These are phyloP conservation scores for Fragaria vesca DNA, from an alignment of 306 rosid genomes.

Conservation along the genomic window DNA sequence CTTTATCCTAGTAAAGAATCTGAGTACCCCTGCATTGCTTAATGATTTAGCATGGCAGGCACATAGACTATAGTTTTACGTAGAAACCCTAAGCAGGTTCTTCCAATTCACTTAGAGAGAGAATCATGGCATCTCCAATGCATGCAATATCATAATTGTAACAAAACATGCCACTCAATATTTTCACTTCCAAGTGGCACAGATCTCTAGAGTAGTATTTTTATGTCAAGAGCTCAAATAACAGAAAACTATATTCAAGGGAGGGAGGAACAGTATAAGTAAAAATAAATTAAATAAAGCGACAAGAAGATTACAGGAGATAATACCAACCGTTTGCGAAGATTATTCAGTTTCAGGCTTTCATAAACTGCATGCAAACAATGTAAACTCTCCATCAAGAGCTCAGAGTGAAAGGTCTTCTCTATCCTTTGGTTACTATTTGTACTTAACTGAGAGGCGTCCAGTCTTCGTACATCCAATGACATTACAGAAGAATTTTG, in stretches of 20 bases:
- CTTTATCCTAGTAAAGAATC: neutral
- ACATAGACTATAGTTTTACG: conserved; percentile 2
- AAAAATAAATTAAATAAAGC: neutral
- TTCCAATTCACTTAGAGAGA: conserved; percentile 6
- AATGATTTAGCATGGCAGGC: conserved; percentile 2
- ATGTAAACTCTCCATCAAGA: conserved; percentile 64
- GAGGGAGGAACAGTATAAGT: neutral
- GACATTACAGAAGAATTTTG: conserved; percentile 42
- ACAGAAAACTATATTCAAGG: neutral
- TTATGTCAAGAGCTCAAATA: neutral
- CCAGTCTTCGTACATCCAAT: conserved; percentile 36
- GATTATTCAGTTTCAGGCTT: conserved; percentile 81
- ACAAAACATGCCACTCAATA: neutral
- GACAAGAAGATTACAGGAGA: neutral
- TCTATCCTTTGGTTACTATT: conserved; percentile 38
- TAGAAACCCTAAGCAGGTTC: neutral
- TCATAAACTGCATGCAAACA: conserved; percentile 96
- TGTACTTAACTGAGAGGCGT: conserved; percentile 25
- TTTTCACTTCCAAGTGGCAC: neutral
- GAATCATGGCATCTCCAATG: neutral
- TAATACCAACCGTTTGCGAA: conserved; percentile 67
- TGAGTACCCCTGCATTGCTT: neutral
- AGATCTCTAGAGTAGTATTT: neutral
- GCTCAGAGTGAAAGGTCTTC: conserved; percentile 50
- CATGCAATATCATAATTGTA: conserved; percentile 5